These are phyloP conservation scores for Parietaria judaica DNA, from an alignment of 306 rosid genomes.

Conservation along the genomic window DNA sequence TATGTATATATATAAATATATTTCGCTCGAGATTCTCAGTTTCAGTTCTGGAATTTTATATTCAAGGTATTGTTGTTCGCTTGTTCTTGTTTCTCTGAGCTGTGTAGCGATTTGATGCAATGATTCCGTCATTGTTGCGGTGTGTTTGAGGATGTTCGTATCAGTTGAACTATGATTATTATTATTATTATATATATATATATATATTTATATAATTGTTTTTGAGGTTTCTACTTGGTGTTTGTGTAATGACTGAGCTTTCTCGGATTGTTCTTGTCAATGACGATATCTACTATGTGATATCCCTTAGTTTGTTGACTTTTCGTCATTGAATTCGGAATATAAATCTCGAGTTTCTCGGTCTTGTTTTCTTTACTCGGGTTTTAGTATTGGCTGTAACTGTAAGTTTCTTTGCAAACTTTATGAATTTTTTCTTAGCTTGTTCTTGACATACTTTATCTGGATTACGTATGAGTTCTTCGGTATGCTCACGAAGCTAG, in stretches of 20 bases:
- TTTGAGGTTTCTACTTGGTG: background rate
- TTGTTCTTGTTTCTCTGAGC: constrained; percentile 1
- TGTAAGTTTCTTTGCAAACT: constrained; percentile 10
- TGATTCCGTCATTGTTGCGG: constrained; percentile 9
- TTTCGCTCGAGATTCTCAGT: too few species aligned
- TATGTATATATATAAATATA: too few species aligned
- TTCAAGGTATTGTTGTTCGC: background rate
- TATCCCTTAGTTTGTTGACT: background rate
- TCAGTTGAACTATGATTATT: background rate
- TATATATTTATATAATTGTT: background rate
- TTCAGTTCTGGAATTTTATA: background rate
- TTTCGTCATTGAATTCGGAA: background rate
- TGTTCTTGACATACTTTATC: background rate
- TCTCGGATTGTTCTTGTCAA: background rate
- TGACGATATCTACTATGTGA: background rate
- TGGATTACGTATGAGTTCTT: background rate
- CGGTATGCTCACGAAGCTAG: background rate
- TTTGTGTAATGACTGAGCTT: background rate
- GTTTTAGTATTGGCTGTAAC: constrained; percentile 8
- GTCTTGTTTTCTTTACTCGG: background rate
- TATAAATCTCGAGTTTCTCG: constrained; percentile 10
- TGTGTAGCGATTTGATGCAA: constrained; percentile 13
- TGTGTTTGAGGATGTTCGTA: constrained; percentile 7
- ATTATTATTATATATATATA: background rate
- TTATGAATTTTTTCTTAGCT: background rate